These are phyloP conservation scores for Rhizopus stolonifer DNA, from an alignment of 371 early-diverging fungal genomes.

Conservation along the genomic window DNA sequence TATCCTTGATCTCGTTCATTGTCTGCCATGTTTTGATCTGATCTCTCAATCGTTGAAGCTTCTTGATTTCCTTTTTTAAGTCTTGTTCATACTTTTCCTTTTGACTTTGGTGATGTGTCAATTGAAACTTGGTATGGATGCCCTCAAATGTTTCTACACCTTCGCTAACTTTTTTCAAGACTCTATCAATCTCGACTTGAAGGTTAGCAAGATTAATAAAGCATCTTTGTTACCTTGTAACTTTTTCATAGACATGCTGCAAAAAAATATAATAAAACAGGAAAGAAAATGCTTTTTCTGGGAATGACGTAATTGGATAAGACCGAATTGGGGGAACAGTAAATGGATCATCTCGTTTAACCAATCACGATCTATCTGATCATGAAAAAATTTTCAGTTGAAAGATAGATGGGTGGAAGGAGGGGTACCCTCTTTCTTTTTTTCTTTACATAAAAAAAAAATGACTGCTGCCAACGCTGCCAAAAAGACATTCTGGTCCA, in stretches of 20 bases:
- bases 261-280: neutral
- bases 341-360: too few species aligned
- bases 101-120: constrained; percentile 79
- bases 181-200: constrained; percentile 65
- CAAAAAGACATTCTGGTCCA: constrained; percentile 51
- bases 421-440: constrained; percentile 7
- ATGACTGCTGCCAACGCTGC: constrained; percentile 45
- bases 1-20: constrained; percentile 95
- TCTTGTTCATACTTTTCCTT: constrained; percentile 96
- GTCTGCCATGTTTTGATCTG: constrained; percentile 96
- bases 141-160: constrained; percentile 94
- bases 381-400: neutral
- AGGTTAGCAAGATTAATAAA: neutral
- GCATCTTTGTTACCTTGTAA: constrained; percentile 13
- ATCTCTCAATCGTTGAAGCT: constrained; percentile 93
- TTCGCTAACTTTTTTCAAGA: constrained; percentile 93
- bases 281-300: neutral
- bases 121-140: constrained; percentile 86
- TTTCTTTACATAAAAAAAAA: constrained; percentile 16
- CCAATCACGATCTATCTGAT: too few species aligned
- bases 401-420: neutral
- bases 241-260: constrained; percentile 25
- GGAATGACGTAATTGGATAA: neutral
- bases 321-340: too few species aligned
- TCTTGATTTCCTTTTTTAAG: constrained; percentile 98